Evolutionary conservation across 768 basidiomycete genomes (phyloP).

Genomic region (Leccinum boreale): DNA sequence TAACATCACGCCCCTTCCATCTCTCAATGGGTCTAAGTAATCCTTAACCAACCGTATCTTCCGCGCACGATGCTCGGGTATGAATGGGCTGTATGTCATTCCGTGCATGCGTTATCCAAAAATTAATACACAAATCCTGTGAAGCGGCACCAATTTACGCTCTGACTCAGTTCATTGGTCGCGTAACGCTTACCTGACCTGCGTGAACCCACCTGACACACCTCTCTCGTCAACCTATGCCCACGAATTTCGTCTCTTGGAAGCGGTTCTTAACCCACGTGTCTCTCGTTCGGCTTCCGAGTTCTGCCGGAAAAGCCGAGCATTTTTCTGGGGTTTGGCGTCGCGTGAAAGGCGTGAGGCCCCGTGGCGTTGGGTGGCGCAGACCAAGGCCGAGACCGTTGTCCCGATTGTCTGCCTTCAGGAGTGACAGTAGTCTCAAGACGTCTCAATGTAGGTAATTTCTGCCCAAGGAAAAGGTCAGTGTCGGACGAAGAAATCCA

Average conservation of each 20-base stretch:
- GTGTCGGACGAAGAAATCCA: conserved; percentile 6
- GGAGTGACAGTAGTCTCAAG: conserved; percentile 47
- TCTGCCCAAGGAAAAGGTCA: conserved; percentile 21
- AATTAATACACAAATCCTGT: conserved; percentile 20
- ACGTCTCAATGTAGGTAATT: conserved; percentile 36
- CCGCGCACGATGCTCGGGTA: conserved; percentile 22
- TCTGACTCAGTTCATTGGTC: conserved; percentile 1
- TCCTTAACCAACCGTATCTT: neutral
- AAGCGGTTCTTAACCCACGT: conserved; percentile 7
- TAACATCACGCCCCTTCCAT: conserved; percentile 5
- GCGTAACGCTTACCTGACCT: conserved; percentile 10
- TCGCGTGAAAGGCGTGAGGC: conserved; percentile 17
- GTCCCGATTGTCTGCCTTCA: conserved; percentile 39
- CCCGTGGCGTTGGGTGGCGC: conserved; percentile 23
- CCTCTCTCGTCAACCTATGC: neutral
- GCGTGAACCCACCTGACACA: conserved; percentile 9
- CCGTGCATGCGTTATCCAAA: conserved; percentile 15
- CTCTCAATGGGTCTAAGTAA: neutral
- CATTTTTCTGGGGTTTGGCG: conserved; percentile 19
- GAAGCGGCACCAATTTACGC: conserved; percentile 1
- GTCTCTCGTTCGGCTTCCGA: conserved; percentile 8
- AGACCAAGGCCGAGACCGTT: conserved; percentile 23
- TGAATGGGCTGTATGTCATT: conserved; percentile 17
- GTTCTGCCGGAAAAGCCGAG: conserved; percentile 9
- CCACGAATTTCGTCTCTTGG: neutral